phyloP scores from a whole-genome alignment of 306 rosid genomes.

The Senna tora region DNA sequence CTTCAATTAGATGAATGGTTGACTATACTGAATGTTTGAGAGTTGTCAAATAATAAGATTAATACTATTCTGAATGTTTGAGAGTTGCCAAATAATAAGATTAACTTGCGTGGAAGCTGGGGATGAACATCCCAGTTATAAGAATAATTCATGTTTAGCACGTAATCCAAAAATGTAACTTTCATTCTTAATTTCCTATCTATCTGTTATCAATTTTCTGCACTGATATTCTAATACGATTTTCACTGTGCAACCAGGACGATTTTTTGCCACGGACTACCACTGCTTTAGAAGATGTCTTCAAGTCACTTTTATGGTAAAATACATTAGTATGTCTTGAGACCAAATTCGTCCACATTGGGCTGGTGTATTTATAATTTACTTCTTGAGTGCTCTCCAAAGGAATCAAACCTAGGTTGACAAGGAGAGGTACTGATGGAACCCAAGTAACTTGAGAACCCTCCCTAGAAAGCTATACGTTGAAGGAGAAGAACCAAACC shows the following conservation, averaged over 20 bases:
- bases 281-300: constrained; percentile 66
- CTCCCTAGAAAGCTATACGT: no score
- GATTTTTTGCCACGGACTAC: constrained; percentile 95
- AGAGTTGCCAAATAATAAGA: constrained; percentile 19
- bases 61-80: constrained; percentile 24
- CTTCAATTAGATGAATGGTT: not conserved
- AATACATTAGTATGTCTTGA: constrained; percentile 26
- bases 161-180: not conserved
- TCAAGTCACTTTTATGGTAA: constrained; percentile 88
- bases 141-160: constrained; percentile 15
- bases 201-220: constrained; percentile 29
- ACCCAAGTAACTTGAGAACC: no score
- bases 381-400: not conserved
- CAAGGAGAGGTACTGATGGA: not conserved
- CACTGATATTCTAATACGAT: constrained; percentile 31
- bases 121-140: constrained; percentile 7
- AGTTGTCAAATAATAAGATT: constrained; percentile 21
- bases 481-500: no score
- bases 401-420: no score
- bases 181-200: constrained; percentile 10
- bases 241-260: constrained; percentile 57
- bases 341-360: not conserved
- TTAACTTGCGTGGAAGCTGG: not conserved
- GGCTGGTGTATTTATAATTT: not conserved
- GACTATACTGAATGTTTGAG: constrained; percentile 22